Conservation (phyloP, 495 filamentous ascomycete genomes). For the Trichocladium uniseriatum region DNA sequence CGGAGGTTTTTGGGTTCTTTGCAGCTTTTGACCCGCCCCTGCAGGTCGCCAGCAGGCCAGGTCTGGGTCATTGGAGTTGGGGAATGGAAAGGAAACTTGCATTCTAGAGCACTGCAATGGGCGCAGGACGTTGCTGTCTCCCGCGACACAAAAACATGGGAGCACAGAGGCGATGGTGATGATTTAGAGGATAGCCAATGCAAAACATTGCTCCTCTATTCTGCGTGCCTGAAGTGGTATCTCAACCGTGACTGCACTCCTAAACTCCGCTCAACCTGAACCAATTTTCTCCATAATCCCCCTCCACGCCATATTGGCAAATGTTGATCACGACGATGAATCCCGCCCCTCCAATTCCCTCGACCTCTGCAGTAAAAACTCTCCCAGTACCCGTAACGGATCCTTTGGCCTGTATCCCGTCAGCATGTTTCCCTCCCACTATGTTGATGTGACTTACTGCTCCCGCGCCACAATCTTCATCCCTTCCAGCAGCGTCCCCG, state of each 20-base stretch:
- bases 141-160: constrained; percentile 2
- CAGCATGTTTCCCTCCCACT: background rate
- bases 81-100: constrained; percentile 30
- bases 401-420: constrained; percentile 55
- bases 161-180: background rate
- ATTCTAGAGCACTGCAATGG: constrained; percentile 21
- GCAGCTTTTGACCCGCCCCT: constrained; percentile 13
- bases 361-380: constrained; percentile 75
- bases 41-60: constrained; percentile 6
- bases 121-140: constrained; percentile 3
- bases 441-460: no score
- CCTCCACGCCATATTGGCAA: no score
- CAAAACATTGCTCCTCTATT: constrained; percentile 4
- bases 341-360: constrained; percentile 52
- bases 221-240: background rate
- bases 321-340: background rate
- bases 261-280: no score
- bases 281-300: no score
- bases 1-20: constrained; percentile 7
- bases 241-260: background rate
- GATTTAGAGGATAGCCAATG: constrained; percentile 6
- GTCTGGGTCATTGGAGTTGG: constrained; percentile 22
- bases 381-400: constrained; percentile 74
- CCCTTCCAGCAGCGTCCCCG: constrained; percentile 73
- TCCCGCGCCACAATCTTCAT: constrained; percentile 83